Conservation (phyloP, 2,329 filamentous ascomycete species). For the Coniochaeta ligniaria region DNA sequence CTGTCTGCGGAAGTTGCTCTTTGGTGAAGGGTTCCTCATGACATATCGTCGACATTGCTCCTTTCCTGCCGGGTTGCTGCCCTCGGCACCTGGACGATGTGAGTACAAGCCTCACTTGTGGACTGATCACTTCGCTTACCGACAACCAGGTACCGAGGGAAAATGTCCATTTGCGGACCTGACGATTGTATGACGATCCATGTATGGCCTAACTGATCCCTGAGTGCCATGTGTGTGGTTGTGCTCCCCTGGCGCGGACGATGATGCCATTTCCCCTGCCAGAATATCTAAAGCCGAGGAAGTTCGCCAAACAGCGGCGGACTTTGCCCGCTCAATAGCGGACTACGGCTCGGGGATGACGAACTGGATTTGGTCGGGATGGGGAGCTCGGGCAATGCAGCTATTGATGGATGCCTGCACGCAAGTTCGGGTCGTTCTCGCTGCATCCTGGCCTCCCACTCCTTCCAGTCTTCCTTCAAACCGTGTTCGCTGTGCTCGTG, state of each 20-base stretch:
- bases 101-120: neutral
- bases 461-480: slow-evolving; percentile 28
- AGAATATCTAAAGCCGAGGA: neutral
- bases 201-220: neutral
- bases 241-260: neutral
- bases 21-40: neutral
- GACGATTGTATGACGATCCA: neutral
- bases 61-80: neutral
- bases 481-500: slow-evolving; percentile 5
- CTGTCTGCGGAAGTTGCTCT: neutral
- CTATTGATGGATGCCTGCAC: slow-evolving; percentile 14
- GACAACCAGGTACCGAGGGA: neutral
- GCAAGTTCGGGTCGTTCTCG: slow-evolving; percentile 12
- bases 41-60: neutral
- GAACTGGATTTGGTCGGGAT: slow-evolving; percentile 7
- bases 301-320: neutral
- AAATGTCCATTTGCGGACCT: neutral
- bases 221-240: neutral
- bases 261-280: neutral
- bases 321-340: neutral
- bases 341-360: neutral
- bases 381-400: slow-evolving; percentile 7
- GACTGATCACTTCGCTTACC: neutral
- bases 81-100: neutral
- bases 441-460: slow-evolving; percentile 24